phyloP scores from a whole-genome alignment of 1,139 yeast species.

The Lodderomyces jiufengensis region DNA sequence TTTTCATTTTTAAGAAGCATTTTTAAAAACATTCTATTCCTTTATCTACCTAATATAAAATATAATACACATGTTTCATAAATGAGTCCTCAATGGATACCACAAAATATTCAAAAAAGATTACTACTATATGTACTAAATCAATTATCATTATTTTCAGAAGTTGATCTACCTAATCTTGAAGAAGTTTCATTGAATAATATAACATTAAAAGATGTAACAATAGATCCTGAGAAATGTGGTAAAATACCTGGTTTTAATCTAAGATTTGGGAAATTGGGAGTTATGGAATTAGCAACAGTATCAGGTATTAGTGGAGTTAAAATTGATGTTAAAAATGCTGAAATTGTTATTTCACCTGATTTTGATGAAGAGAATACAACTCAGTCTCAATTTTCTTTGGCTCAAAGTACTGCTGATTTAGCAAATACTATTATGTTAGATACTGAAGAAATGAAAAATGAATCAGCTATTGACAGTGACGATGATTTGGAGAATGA shows the following conservation, averaged over 20 bases:
- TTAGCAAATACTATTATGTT: slow-evolving; percentile 58
- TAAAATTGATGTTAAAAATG: slow-evolving; percentile 52
- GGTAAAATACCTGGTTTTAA: slow-evolving; percentile 62
- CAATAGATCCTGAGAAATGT: slow-evolving; percentile 70
- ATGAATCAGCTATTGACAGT: slow-evolving; percentile 11
- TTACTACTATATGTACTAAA: slow-evolving; percentile 74
- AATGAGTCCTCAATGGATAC: slow-evolving; percentile 74
- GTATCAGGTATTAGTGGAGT: slow-evolving; percentile 52
- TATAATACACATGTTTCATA: slow-evolving; percentile 2
- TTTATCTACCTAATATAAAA: no score
- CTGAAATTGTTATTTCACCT: slow-evolving; percentile 55
- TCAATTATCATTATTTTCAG: slow-evolving; percentile 79
- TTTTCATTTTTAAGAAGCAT: no score
- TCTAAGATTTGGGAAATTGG: slow-evolving; percentile 61
- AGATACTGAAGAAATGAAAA: slow-evolving; percentile 19
- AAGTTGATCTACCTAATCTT: slow-evolving; percentile 73
- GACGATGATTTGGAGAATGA: slow-evolving; percentile 14
- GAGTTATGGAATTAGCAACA: slow-evolving; percentile 42
- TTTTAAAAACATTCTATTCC: no score
- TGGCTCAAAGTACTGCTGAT: slow-evolving; percentile 66
- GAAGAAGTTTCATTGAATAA: slow-evolving; percentile 67
- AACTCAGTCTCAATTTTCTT: slow-evolving; percentile 35
- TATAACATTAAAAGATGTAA: slow-evolving; percentile 55
- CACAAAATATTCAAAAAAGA: slow-evolving; percentile 79
- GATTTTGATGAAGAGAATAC: slow-evolving; percentile 32